phyloP scores from a whole-genome alignment of 108 stramenopile genomes.

The Parietichytrium sp. region DNA sequence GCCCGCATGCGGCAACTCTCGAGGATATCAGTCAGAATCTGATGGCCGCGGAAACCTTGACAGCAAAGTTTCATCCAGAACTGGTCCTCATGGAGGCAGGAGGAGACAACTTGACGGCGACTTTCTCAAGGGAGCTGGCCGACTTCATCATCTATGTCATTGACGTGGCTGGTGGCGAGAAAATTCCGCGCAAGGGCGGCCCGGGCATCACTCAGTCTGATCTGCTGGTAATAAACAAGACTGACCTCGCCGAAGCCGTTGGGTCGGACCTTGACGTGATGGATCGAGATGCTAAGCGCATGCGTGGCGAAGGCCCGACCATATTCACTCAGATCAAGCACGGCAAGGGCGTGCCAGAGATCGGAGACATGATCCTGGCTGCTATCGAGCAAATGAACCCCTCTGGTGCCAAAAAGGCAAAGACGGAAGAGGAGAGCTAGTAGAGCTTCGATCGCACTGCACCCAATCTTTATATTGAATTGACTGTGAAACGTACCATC shows the following conservation, averaged over 20 bases:
- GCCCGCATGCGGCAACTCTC: constrained; percentile 92
- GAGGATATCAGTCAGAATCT: constrained; percentile 95
- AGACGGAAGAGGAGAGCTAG: background rate
- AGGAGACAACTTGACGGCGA: constrained; percentile 96
- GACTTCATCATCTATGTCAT: constrained; percentile 97
- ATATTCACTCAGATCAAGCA: constrained; percentile 88
- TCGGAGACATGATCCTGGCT: constrained; percentile 30
- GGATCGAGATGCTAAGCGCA: constrained; percentile 78
- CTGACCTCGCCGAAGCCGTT: constrained; percentile 94
- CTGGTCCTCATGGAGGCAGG: constrained; percentile 87
- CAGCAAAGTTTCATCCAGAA: constrained; percentile 66
- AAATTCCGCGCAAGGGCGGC: constrained; percentile 96
- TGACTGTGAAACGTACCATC: too few species aligned
- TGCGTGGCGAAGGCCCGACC: constrained; percentile 84
- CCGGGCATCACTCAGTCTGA: constrained; percentile 95
- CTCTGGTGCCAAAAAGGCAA: background rate
- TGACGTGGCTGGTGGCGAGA: constrained; percentile 97
- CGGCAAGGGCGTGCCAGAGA: constrained; percentile 60
- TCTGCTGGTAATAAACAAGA: constrained; percentile 92
- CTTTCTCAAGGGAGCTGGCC: constrained; percentile 87
- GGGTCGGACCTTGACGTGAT: constrained; percentile 89
- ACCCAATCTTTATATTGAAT: too few species aligned
- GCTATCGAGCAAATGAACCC: constrained; percentile 1
- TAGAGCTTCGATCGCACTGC: too few species aligned
- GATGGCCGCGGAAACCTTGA: constrained; percentile 82